Percentiles rank a stretch among this genome's conserved stretches.
Conservation (phyloP, 371 early-diverging fungal species). For the Apophysomyces ossiformis region DNA sequence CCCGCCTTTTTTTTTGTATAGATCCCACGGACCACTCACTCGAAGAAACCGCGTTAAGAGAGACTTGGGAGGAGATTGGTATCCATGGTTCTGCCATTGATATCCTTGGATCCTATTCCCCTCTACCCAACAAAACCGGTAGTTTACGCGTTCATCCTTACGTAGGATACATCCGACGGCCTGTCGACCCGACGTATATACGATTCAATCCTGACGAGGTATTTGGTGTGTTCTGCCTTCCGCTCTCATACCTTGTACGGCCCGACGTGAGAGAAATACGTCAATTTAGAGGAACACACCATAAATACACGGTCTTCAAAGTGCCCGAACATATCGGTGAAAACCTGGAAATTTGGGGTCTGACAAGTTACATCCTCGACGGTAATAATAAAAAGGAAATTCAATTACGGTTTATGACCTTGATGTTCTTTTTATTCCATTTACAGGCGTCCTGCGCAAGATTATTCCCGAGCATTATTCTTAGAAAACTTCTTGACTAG, state of each 20-base stretch:
- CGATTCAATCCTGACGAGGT: constrained; percentile 74
- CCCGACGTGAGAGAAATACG: constrained; percentile 48
- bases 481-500: constrained; percentile 2
- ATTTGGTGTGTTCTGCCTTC: constrained; percentile 69
- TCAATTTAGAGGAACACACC: constrained; percentile 63
- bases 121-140: constrained; percentile 68
- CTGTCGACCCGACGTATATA: constrained; percentile 35
- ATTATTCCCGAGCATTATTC: constrained; percentile 41
- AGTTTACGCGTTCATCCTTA: constrained; percentile 77
- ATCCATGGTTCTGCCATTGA: constrained; percentile 54
- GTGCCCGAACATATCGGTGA: constrained; percentile 51
- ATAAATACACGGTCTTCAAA: constrained; percentile 67
- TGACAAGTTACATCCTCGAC: constrained; percentile 83
- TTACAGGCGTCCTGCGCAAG: constrained; percentile 42
- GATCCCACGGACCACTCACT: constrained; percentile 62
- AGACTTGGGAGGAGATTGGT: constrained; percentile 86
- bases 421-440: neutral
- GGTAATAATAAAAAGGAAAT: constrained; percentile 29
- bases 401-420: neutral
- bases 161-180: constrained; percentile 64
- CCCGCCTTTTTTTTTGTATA: constrained; percentile 12
- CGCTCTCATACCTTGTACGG: constrained; percentile 67
- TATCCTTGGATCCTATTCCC: constrained; percentile 68
- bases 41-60: constrained; percentile 78
- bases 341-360: constrained; percentile 76